A percentile compares a stretch with the other conserved stretches of the same genome.
phyloP scores from a whole-genome alignment of 202 grass and related monocot species.

The Schoenoplectus tabernaemontani region DNA sequence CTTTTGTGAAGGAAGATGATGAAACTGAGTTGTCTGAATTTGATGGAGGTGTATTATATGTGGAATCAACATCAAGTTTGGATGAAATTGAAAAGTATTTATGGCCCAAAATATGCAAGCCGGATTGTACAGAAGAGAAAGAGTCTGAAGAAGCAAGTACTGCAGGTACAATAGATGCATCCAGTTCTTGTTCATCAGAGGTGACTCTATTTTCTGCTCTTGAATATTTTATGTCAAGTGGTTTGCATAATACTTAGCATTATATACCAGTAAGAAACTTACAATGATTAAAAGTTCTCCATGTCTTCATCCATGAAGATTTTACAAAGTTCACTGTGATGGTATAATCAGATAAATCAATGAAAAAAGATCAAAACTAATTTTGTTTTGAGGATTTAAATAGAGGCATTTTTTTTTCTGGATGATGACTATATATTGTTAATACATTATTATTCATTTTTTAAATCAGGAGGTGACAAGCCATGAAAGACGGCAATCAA shows the following conservation, averaged over 20 bases:
- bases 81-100: constrained; percentile 58
- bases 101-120: constrained; percentile 58
- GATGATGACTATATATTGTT: too few relatives aligned
- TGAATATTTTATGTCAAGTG: constrained; percentile 19
- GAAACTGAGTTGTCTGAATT: constrained; percentile 49
- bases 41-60: constrained; percentile 36
- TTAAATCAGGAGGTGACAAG: constrained; percentile 19
- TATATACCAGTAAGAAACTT: neutral
- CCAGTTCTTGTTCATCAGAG: constrained; percentile 41
- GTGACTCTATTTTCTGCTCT: constrained; percentile 34
- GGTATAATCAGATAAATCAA: neutral
- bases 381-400: neutral
- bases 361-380: neutral
- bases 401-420: too few relatives aligned
- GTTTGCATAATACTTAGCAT: constrained; percentile 13
- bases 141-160: constrained; percentile 31
- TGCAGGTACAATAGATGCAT: constrained; percentile 37
- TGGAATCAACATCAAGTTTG: constrained; percentile 76
- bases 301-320: neutral
- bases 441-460: neutral
- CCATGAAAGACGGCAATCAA: constrained; percentile 11
- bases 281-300: neutral
- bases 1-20: constrained; percentile 71
- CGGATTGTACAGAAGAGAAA: constrained; percentile 24
- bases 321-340: constrained; percentile 12